These are phyloP conservation scores for Flaveria floridana DNA, from an alignment of 140 eudicot genomes.

Conservation along the genomic window DNA sequence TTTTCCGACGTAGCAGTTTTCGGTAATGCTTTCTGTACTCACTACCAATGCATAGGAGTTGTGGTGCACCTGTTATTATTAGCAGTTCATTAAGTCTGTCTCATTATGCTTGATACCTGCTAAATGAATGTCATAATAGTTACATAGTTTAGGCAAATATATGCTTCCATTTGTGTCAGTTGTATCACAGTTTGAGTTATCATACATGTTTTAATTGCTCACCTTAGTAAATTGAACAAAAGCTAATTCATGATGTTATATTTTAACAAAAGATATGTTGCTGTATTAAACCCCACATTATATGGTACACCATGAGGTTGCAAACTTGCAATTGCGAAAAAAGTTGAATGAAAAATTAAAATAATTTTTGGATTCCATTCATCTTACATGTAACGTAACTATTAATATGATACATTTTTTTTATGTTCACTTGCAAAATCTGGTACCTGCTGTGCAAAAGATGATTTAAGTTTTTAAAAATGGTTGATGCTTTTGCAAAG, in stretches of 20 bases:
- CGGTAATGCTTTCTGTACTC: slow-evolving; percentile 46
- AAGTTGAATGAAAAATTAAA: not conserved
- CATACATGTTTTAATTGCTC: not conserved
- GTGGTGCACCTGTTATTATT: slow-evolving; percentile 36
- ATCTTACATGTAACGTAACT: not conserved
- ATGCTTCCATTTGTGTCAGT: not conserved
- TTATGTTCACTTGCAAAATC: not conserved
- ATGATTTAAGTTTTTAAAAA: not conserved
- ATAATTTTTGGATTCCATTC: not conserved
- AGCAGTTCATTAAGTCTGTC: slow-evolving; percentile 1
- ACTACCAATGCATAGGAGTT: slow-evolving; percentile 50
- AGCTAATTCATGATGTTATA: not conserved
- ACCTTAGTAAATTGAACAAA: slow-evolving; percentile 3
- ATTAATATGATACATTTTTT: not conserved
- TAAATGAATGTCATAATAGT: slow-evolving; percentile 12
- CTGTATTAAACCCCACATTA: too few species aligned
- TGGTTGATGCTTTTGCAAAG: slow-evolving; percentile 14
- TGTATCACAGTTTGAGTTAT: slow-evolving; percentile 1
- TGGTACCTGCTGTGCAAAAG: not conserved
- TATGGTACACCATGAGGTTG: not conserved
- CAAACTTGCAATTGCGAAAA: not conserved
- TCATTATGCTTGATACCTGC: not conserved
- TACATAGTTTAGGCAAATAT: not conserved
- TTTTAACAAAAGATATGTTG: not conserved
- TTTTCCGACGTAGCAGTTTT: slow-evolving; percentile 38